A percentile compares a stretch with the other conserved stretches of the same genome.
Conservation (phyloP, 2,329 filamentous ascomycete species). For the Trichoderma koningiopsis region DNA sequence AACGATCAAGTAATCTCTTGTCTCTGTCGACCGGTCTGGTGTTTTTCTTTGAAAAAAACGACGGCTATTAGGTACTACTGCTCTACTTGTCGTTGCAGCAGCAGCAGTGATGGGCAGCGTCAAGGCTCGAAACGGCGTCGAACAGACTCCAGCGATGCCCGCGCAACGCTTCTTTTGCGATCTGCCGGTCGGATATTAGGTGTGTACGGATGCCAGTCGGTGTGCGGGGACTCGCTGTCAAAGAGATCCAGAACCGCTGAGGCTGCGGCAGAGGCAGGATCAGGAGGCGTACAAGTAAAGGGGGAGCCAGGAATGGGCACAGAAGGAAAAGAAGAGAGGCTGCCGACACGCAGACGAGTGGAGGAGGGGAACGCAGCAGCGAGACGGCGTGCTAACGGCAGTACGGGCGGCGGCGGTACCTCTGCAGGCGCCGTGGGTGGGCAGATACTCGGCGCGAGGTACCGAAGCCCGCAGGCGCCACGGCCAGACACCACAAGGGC, state of each 20-base stretch:
- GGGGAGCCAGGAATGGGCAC: constrained; percentile 1
- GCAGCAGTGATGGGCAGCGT: background rate
- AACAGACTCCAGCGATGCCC: constrained; percentile 2
- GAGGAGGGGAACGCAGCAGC: constrained; percentile 8
- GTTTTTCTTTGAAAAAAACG: background rate
- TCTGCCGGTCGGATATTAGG: constrained; percentile 20
- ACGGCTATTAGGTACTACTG: background rate
- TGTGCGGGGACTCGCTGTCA: constrained; percentile 20
- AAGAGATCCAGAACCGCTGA: constrained; percentile 15
- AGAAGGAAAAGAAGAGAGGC: constrained; percentile 1
- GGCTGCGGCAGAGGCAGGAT: constrained; percentile 22
- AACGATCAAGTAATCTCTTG: background rate
- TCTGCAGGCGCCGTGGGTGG: background rate
- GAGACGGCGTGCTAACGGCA: background rate
- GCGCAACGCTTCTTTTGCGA: constrained; percentile 1
- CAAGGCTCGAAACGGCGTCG: constrained; percentile 10
- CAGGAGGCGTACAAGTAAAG: constrained; percentile 19
- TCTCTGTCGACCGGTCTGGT: background rate
- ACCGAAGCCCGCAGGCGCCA: background rate
- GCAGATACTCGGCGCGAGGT: constrained; percentile 15
- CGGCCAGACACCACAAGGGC: background rate
- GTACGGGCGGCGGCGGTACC: constrained; percentile 7
- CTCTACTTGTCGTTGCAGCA: background rate
- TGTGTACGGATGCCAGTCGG: constrained; percentile 10
- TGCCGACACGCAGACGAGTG: background rate